A percentile compares a stretch with the other conserved stretches of the same genome.
Conservation (phyloP, 2,329 filamentous ascomycete species). For the Calonectria henricotiae region DNA sequence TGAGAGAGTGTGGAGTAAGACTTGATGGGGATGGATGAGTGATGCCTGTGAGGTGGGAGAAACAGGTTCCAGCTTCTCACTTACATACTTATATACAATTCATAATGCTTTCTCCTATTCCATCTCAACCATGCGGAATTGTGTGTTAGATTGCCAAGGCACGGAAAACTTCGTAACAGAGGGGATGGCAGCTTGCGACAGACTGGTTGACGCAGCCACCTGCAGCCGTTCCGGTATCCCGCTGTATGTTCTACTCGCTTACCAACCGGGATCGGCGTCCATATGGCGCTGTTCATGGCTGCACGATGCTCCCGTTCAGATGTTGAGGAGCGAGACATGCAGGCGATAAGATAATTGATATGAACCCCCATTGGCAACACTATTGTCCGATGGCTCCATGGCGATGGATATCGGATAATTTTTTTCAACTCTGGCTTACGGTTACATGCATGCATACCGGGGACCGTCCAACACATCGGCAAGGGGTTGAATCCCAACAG, state of each 20-base stretch:
- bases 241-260: conserved; percentile 14
- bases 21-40: not conserved
- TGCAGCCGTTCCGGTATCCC: conserved; percentile 28
- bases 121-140: not conserved
- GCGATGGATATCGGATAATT: conserved; percentile 20
- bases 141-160: conserved; percentile 19
- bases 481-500: conserved; percentile 28
- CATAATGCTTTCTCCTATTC: not conserved
- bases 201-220: conserved; percentile 23
- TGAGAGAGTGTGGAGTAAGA: conserved; percentile 17
- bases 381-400: not conserved
- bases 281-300: conserved; percentile 22
- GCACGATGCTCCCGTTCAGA: conserved; percentile 18
- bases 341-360: conserved; percentile 25
- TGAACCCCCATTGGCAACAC: conserved; percentile 7
- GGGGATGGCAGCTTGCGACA: not conserved
- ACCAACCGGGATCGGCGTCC: conserved; percentile 29
- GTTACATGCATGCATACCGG: conserved; percentile 23
- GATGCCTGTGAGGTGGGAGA: not conserved
- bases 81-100: conserved; percentile 6
- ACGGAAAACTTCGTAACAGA: conserved; percentile 16
- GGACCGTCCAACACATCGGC: conserved; percentile 25
- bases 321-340: conserved; percentile 1
- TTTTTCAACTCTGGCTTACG: conserved; percentile 18
- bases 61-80: not conserved